phyloP scores from a whole-genome alignment of 352 stramenopile genomes.

The Globisporangium middletonii region DNA sequence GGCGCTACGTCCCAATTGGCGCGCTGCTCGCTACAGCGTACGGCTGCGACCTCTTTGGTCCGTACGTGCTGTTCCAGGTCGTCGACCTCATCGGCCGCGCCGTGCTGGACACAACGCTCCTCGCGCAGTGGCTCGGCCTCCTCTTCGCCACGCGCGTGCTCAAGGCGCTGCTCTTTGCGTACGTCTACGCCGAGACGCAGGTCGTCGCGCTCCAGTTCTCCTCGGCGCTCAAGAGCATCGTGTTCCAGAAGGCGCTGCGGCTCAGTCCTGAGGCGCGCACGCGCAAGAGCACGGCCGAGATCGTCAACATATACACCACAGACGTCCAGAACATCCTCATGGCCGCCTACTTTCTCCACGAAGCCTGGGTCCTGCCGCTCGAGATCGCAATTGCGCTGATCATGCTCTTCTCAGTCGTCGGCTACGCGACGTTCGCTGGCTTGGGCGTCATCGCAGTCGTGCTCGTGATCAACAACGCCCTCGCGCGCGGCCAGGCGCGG shows the following conservation, averaged over 20 bases:
- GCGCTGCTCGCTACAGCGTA: conserved; percentile 34
- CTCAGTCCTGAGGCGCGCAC: conserved; percentile 27
- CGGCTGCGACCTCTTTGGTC: conserved; percentile 49
- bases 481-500: conserved; percentile 22
- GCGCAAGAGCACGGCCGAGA: conserved; percentile 32
- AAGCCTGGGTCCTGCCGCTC: conserved; percentile 59
- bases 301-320: conserved; percentile 52
- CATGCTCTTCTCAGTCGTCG: conserved; percentile 51
- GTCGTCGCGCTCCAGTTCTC: conserved; percentile 56
- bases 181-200: conserved; percentile 59
- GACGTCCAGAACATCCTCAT: conserved; percentile 57
- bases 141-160: conserved; percentile 59
- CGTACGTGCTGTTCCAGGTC: conserved; percentile 58
- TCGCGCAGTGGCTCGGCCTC: conserved; percentile 54
- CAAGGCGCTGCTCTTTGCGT: conserved; percentile 56
- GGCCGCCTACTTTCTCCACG: conserved; percentile 61
- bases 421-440: conserved; percentile 32
- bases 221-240: conserved; percentile 58
- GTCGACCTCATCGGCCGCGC: conserved; percentile 38
- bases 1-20: conserved; percentile 37
- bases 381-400: conserved; percentile 40
- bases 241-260: conserved; percentile 68
- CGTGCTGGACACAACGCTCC: conserved; percentile 16
- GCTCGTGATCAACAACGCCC: conserved; percentile 38
- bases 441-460: conserved; percentile 32